phyloP scores from a whole-genome alignment of 768 basidiomycete genomes.

The Ramaria rubella region DNA sequence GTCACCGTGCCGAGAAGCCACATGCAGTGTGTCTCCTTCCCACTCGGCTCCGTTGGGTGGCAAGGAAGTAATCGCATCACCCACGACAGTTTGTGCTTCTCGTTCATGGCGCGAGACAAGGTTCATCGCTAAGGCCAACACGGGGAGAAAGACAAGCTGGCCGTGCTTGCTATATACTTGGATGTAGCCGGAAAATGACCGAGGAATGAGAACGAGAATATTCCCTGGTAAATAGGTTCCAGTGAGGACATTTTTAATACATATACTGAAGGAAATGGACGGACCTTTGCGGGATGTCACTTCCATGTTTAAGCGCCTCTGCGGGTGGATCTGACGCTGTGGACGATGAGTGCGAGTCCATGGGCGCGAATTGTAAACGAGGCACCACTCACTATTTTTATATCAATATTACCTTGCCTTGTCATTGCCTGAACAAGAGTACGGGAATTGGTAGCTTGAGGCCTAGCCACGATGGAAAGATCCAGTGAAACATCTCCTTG shows the following conservation, averaged over 20 bases:
- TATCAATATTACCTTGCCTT: conserved; percentile 4
- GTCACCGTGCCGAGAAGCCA: conserved; percentile 1
- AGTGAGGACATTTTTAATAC: background rate
- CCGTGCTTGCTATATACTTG: conserved; percentile 7
- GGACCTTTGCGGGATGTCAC: background rate
- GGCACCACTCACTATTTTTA: conserved; percentile 1
- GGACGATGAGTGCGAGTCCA: background rate
- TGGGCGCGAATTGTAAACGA: background rate
- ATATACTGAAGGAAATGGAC: background rate
- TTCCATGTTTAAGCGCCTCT: background rate
- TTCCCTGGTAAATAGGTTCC: background rate
- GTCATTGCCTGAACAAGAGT: conserved; percentile 8
- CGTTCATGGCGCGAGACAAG: conserved; percentile 4
- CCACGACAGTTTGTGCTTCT: conserved; percentile 2
- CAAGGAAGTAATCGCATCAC: background rate
- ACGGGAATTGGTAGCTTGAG: background rate
- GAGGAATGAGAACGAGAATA: conserved; percentile 6
- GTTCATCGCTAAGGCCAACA: background rate
- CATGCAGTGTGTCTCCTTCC: conserved; percentile 8
- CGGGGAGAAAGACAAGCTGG: conserved; percentile 1
- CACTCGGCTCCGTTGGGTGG: background rate
- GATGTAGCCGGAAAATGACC: conserved; percentile 10
- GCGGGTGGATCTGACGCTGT: background rate
- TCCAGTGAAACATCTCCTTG: conserved; percentile 5
- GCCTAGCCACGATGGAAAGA: conserved; percentile 3